phyloP scores from a whole-genome alignment of 106 monocot genomes.

The Ottelia alismoides region DNA sequence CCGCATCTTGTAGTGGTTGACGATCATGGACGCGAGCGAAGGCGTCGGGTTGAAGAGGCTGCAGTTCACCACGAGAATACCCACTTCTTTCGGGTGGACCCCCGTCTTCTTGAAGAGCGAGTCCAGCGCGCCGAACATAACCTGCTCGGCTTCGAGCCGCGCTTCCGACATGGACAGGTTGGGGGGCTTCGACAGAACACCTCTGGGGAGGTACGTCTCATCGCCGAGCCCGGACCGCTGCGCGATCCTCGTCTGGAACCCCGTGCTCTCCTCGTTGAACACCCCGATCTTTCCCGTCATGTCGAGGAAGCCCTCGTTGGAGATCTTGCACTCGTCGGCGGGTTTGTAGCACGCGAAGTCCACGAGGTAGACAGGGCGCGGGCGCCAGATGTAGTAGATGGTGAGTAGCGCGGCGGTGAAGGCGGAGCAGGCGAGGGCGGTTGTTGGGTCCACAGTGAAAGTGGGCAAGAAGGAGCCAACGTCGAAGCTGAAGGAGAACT shows the following conservation, averaged over 20 bases:
- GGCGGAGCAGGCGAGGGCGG: constrained; percentile 1
- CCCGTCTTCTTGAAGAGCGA: constrained; percentile 41
- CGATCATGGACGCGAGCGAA: constrained; percentile 63
- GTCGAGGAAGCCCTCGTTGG: constrained; percentile 30
- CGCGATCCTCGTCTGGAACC: constrained; percentile 49
- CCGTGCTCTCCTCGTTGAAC: constrained; percentile 36
- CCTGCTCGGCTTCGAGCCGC: constrained; percentile 36
- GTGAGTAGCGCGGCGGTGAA: constrained; percentile 10
- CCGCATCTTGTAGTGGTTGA: constrained; percentile 65
- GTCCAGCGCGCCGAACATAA: constrained; percentile 53
- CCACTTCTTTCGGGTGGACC: constrained; percentile 41
- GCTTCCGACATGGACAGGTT: constrained; percentile 48
- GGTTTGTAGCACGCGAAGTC: constrained; percentile 65
- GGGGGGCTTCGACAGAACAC: constrained; percentile 45
- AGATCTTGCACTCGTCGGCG: constrained; percentile 36
- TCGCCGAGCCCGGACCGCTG: constrained; percentile 55
- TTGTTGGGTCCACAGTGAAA: constrained; percentile 22
- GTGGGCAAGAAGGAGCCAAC: neutral
- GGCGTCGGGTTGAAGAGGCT: constrained; percentile 81
- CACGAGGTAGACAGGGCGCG: constrained; percentile 45
- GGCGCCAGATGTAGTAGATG: constrained; percentile 26
- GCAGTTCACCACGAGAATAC: constrained; percentile 66
- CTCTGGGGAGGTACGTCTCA: constrained; percentile 45
- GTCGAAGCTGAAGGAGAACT: neutral
- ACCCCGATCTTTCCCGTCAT: constrained; percentile 37